Percentiles rank a stretch among this genome's conserved stretches.
phyloP scores from a whole-genome alignment of 176 grass and related monocot species.

The Avena sativa region DNA sequence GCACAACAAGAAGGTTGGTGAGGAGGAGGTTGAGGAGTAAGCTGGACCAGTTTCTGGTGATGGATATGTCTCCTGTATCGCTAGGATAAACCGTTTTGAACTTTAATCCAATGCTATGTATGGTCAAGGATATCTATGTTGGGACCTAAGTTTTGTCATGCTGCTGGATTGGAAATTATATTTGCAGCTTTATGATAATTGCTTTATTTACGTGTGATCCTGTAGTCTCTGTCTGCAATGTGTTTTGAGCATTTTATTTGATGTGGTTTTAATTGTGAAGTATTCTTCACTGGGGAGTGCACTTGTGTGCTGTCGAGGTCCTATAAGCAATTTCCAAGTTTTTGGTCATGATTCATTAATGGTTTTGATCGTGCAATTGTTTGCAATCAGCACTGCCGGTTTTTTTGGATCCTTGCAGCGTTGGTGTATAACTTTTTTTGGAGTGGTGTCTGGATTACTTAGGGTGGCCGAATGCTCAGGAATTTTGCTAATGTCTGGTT shows the following conservation, averaged over 20 bases:
- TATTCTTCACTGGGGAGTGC: too few species aligned
- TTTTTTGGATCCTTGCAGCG: too few species aligned
- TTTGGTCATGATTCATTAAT: too few species aligned
- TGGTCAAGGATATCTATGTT: conserved; percentile 23
- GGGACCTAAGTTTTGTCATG: conserved; percentile 21
- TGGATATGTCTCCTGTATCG: conserved; percentile 34
- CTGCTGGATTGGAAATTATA: conserved; percentile 35
- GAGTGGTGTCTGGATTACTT: too few species aligned
- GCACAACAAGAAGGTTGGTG: conserved; percentile 59
- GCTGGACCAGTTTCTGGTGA: background rate
- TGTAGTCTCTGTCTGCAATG: background rate
- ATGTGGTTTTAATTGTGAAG: background rate
- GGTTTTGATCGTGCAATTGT: too few species aligned
- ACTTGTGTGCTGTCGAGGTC: too few species aligned
- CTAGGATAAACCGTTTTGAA: conserved; percentile 45
- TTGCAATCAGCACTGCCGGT: too few species aligned
- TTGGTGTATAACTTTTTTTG: too few species aligned
- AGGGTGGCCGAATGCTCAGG: too few species aligned
- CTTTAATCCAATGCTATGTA: conserved; percentile 24
- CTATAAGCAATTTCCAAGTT: too few species aligned
- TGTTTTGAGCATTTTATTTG: too few species aligned
- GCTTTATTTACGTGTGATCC: background rate
- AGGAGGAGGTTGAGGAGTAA: conserved; percentile 53
- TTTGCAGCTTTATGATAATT: conserved; percentile 30
- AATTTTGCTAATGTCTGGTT: too few species aligned